Conservation (phyloP, 352 stramenopile species). For the Globisporangium yorkense region DNA sequence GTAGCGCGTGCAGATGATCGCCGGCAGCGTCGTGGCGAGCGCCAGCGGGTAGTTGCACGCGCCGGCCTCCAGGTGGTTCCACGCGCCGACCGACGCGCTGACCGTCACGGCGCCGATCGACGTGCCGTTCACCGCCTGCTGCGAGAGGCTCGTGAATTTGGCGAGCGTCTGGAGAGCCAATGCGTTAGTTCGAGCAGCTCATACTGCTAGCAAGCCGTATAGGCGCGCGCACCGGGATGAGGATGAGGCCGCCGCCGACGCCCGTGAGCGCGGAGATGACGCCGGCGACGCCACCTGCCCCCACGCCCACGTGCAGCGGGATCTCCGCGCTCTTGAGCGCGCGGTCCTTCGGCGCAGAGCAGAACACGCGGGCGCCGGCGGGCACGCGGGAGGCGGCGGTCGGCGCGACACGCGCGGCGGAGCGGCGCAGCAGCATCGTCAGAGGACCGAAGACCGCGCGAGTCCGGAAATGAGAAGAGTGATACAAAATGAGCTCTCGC, state of each 20-base stretch:
- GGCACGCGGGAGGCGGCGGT: not conserved
- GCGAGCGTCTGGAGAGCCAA: conserved; percentile 43
- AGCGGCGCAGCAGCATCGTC: not conserved
- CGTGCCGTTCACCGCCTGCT: conserved; percentile 82
- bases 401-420: not conserved
- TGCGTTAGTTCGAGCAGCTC: too few relatives aligned
- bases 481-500: too few relatives aligned
- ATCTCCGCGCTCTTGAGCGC: conserved; percentile 28
- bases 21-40: conserved; percentile 60
- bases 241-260: conserved; percentile 75
- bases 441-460: too few relatives aligned
- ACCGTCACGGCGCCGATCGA: conserved; percentile 76
- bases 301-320: conserved; percentile 36
- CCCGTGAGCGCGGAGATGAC: conserved; percentile 74
- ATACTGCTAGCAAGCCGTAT: not conserved
- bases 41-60: conserved; percentile 78
- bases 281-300: conserved; percentile 51
- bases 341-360: conserved; percentile 34
- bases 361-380: conserved; percentile 31
- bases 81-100: conserved; percentile 56
- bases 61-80: conserved; percentile 61
- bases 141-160: conserved; percentile 70
- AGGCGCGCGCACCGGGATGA: conserved; percentile 56
- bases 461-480: too few relatives aligned
- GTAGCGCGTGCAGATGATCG: conserved; percentile 73